Evolutionary conservation across 169 alveolate species (phyloP), one percentile per base, ranked within the genome.

Genomic region (Eimeria maxima): DNA sequence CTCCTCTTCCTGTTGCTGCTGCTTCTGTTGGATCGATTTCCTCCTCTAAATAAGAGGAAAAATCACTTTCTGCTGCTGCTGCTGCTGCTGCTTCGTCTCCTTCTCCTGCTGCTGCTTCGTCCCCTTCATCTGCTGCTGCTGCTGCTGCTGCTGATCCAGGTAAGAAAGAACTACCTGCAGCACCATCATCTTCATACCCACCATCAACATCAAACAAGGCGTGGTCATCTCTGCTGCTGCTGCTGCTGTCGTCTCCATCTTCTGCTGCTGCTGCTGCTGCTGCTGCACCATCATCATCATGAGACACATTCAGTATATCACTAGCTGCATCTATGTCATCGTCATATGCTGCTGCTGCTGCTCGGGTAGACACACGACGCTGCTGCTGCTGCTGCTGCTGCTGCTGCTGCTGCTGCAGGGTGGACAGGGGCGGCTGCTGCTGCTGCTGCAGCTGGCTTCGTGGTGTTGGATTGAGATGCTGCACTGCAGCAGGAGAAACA

Each of bases 401-500:
- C 57, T 50, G 57, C 57, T 7, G 57, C 18, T 11, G 57, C 57
- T 50, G 57, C 57, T 50, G 57, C 11, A 50, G 18, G 57, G 18
- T 50, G 57, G n/a, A n/a, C n/a, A 50, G 57, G 57, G 11, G 57
- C 57, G 57, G 57, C 57, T 50, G 57, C 57, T 50, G 57, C 57
- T 7, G 57, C 57, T 7, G 57, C 57, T 7, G 57, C 57, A 7
- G 5, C 57, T 5, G 57, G 57, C 18, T 50, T 11, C 18, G 57
- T 50, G 57, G 5, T 5, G 57, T 50, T 50, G 6, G 27, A 10
- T 20, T 67, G n/a, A n/a, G n/a, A 7, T 67, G 78, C 78, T 27
- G 78, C 78, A 67, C 78, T 22, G 74, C 74, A 65, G 74, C 74
- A 14, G 27, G 38, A 65, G 74, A 8, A 65, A n/a, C 74, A 65